These are phyloP conservation scores for Lentinula sp. DNA, from an alignment of 768 basidiomycete genomes.

Conservation along the genomic window DNA sequence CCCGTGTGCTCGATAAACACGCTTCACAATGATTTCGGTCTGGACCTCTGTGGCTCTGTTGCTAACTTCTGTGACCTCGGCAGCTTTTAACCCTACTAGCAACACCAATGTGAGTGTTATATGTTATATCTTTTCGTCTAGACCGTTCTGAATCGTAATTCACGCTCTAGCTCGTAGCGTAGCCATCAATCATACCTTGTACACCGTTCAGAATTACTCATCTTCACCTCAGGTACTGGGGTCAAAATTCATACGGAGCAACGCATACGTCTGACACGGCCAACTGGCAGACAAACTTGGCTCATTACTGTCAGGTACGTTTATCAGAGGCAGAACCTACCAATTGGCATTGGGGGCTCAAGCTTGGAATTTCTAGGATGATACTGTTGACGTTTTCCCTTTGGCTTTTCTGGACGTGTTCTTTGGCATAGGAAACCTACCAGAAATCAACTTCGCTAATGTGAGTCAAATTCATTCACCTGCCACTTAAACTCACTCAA, in stretches of 20 bases:
- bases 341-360: not conserved
- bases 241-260: slow-evolving; percentile 58
- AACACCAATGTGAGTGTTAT: slow-evolving; percentile 8
- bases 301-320: slow-evolving; percentile 46
- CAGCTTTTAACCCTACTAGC: slow-evolving; percentile 1
- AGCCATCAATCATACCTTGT: not conserved
- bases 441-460: slow-evolving; percentile 57
- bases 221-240: slow-evolving; percentile 34
- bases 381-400: slow-evolving; percentile 52
- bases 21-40: not conserved
- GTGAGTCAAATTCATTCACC: slow-evolving; percentile 23
- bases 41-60: not conserved
- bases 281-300: slow-evolving; percentile 45
- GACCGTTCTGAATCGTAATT: not conserved
- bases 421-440: slow-evolving; percentile 51
- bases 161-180: slow-evolving; percentile 1
- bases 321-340: too few relatives aligned
- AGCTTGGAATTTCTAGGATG: slow-evolving; percentile 32
- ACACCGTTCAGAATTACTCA: not conserved
- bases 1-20: not conserved
- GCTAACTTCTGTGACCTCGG: not conserved
- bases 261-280: slow-evolving; percentile 31
- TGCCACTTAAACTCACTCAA: not conserved
- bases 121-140: not conserved
- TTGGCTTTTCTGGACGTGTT: slow-evolving; percentile 58